Base-by-base conservation (phyloP, 2,329 filamentous ascomycete genomes). In the Colletotrichum sojae region DNA sequence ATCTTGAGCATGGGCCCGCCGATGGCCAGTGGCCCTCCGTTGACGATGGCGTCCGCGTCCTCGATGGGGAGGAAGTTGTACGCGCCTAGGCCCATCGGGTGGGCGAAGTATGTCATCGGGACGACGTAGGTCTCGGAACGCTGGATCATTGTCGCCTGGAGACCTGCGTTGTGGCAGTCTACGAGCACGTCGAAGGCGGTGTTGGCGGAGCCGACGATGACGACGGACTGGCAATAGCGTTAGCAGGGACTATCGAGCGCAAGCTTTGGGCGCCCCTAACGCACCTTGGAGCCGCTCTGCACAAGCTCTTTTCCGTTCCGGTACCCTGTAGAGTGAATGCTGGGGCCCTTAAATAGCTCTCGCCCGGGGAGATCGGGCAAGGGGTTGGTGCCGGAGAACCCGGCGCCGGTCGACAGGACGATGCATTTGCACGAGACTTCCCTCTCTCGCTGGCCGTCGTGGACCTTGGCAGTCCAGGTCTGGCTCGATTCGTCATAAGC, bases 121-220 rank as follows among this genome's bases (percentile, higher is more conserved):
- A 80, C 59, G 6, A 82, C 55, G 45, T 76, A 80, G 0, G 80
- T 82, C 3, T 76, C 75, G 0, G 79, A 81, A 2, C 80, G 76
- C 12, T 71, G 78, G 2, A 78, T 52, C 73, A 83, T 80, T 22
- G 79, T 82, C 0, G 77, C 76, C 18, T 69, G n/a, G 2, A 81
- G 72, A 2, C 76, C 76, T 2, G 77, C 74, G 1, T 65, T 49
- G 55, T 77, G 67, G 63, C 78, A 81, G 64, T 82, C 78, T 16
- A 76, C 73, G 36, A 80, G 70, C 1, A 82, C 72, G 71, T 83
- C 81, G 57, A 84, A 83, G 6, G 79, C 82, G 2, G 79, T 81
- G 66, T 83, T 83, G n/a, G 79, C 80, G 1, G 81, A 80, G 18
- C 81, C 82, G 39, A 81, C 73, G 8, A 82, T 71, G 12, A 77